Conservation (phyloP, 345 rosid genomes). For the Arabis hirsuta region DNA sequence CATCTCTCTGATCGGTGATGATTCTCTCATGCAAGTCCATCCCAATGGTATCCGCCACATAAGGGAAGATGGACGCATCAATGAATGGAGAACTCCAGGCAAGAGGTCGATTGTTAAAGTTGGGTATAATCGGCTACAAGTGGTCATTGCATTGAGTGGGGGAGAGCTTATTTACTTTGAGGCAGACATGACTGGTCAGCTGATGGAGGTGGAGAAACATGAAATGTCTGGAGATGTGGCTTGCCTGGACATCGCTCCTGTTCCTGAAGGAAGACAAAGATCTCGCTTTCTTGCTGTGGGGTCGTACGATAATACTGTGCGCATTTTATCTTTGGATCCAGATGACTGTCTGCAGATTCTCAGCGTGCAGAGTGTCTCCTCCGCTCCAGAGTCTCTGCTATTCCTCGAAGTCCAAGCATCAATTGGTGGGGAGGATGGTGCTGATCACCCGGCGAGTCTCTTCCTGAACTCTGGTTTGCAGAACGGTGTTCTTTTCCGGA, state of each 20-base stretch:
- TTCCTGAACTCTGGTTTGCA: slow-evolving; percentile 96
- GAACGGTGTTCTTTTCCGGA: slow-evolving; percentile 92
- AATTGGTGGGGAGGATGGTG: slow-evolving; percentile 95
- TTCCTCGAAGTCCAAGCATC: slow-evolving; percentile 99
- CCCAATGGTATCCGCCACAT: slow-evolving; percentile 97
- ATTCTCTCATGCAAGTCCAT: slow-evolving; percentile 98
- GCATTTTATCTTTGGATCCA: slow-evolving; percentile 93
- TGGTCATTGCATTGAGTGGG: slow-evolving; percentile 95
- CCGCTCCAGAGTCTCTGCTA: slow-evolving; percentile 94
- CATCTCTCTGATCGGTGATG: slow-evolving; percentile 92
- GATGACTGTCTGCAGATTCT: slow-evolving; percentile 97
- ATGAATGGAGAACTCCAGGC: slow-evolving; percentile 99
- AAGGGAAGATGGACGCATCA: slow-evolving; percentile 95
- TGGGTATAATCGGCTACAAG: slow-evolving; percentile 94
- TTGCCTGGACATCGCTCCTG: slow-evolving; percentile 97
- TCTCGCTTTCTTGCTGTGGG: slow-evolving; percentile 98
- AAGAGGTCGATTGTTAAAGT: slow-evolving; percentile 98
- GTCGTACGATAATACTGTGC: slow-evolving; percentile 89
- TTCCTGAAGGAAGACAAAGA: slow-evolving; percentile 99
- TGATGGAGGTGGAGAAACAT: slow-evolving; percentile 98
- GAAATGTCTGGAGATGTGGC: slow-evolving; percentile 99
- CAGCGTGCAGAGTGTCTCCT: slow-evolving; percentile 96
- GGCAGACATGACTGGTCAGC: slow-evolving; percentile 94
- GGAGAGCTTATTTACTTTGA: slow-evolving; percentile 98
- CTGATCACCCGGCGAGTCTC: slow-evolving; percentile 98